phyloP scores from a whole-genome alignment of 2,329 filamentous ascomycete genomes.

The Nakataea oryzae region DNA sequence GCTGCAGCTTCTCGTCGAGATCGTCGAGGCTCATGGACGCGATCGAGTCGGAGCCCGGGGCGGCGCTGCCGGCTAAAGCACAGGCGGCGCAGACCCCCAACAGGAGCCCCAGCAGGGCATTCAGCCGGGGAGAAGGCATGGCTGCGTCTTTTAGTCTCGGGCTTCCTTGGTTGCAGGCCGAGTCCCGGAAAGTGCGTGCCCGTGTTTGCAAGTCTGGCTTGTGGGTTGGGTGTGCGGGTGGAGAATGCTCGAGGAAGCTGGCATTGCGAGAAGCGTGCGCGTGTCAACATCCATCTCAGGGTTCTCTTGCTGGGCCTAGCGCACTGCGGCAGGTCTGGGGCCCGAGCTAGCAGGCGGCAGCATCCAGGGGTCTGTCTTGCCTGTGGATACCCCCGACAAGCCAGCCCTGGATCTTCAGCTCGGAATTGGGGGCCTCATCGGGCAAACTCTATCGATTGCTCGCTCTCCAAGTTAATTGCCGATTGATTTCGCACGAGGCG shows the following conservation, averaged over 20 bases:
- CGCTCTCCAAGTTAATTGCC: not conserved
- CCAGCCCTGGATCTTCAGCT: not conserved
- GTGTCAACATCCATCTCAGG: not conserved
- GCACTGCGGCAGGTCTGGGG: not conserved
- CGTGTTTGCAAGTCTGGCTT: not conserved
- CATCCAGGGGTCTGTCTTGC: not conserved
- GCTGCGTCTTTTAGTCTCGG: not conserved
- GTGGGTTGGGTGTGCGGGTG: no score
- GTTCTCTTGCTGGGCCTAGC: not conserved
- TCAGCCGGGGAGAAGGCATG: constrained; percentile 3
- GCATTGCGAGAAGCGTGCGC: not conserved
- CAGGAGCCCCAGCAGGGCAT: constrained; percentile 1
- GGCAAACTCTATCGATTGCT: not conserved
- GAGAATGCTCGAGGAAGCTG: not conserved
- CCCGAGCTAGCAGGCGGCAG: not conserved
- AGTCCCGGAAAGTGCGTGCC: not conserved
- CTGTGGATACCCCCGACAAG: not conserved
- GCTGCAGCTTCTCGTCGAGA: constrained; percentile 69
- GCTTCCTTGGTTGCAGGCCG: not conserved
- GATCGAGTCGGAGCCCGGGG: constrained; percentile 1
- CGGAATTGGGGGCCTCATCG: not conserved
- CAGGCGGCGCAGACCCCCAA: constrained; percentile 5
- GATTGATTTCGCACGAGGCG: not conserved
- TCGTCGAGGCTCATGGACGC: constrained; percentile 44
- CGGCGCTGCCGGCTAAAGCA: not conserved